Evolutionary conservation across 2,329 filamentous ascomycete genomes (phyloP), one percentile per base, ranked within the genome.

Genomic region (Microcera coccophila): DNA sequence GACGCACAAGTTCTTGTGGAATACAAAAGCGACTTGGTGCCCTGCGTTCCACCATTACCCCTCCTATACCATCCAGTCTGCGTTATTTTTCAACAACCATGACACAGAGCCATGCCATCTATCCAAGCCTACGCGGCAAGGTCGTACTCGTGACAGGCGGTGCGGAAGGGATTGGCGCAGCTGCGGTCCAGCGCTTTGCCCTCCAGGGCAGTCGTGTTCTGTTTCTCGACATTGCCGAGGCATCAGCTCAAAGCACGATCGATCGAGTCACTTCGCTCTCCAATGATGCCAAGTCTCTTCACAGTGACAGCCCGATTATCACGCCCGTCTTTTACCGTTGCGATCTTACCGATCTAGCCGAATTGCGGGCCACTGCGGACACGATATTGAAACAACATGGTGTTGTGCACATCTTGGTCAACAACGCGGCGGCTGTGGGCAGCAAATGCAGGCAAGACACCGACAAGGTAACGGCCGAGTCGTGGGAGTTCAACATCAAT

Each of bases 341-440:
- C 62, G 67, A 72, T 49, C 58, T 73, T 3, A 64, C 64, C 5
- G 52, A 71, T 41, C 44, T 73, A 3, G 48, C 55, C 1, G 41
- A 52, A 28, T 52, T 72, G 4, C 54, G 62, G 29, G 45, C 57
- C 1, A 64, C 61, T 14, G 64, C 69, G 2, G 55, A 59, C 12
- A 51, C 55, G n/a, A 60, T 63, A 3, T 41, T 70, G 1, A 47
- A 53, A 2, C 42, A 57, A 3, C 49, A 61, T 24, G 51, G 50
- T 1, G 39, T 20, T 55, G 76, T 94, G 57, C 85, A 94, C 64
- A 85, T 93, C 50, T 69, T 94, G 38, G 70, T 95, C 70, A 93
- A 94, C 73, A 94, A 93, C 63, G 88, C 89, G 15, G 88, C 86
- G 0, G 48, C 46, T 1, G 53, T 47, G 4, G 50, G 61, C 19